A percentile compares a stretch with the other conserved stretches of the same genome.
Conservation (phyloP, 768 basidiomycete species). For the Rhodocollybia butyracea region DNA sequence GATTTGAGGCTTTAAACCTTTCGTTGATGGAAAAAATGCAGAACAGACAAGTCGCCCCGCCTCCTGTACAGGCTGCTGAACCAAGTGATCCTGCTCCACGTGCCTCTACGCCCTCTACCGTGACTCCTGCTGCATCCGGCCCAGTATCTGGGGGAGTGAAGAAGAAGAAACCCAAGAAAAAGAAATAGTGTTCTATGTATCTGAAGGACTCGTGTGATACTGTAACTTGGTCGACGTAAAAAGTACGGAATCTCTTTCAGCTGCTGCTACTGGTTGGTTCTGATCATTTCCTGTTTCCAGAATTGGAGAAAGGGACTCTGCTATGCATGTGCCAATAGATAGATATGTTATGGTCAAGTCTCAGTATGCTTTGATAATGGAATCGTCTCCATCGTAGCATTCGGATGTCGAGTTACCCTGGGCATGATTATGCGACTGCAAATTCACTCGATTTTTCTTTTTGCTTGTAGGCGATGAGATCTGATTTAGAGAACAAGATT, state of each 20-base stretch:
- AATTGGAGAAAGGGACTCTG: too few species aligned
- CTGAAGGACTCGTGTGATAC: neutral
- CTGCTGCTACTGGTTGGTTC: neutral
- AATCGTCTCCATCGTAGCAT: too few species aligned
- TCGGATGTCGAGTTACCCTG: too few species aligned
- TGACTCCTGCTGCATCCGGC: constrained; percentile 12
- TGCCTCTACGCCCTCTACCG: constrained; percentile 9
- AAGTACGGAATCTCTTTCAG: neutral
- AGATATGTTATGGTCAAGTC: too few species aligned
- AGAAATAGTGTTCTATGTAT: too few species aligned
- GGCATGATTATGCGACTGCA: too few species aligned
- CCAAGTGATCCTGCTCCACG: constrained; percentile 12
- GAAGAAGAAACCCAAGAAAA: constrained; percentile 85
- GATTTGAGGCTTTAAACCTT: constrained; percentile 90
- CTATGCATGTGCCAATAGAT: too few species aligned
- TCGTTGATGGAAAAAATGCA: constrained; percentile 86
- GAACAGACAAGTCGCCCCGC: constrained; percentile 44
- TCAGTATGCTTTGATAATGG: too few species aligned
- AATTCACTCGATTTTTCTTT: too few species aligned
- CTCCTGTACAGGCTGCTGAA: constrained; percentile 19
- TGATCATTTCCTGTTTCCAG: too few species aligned
- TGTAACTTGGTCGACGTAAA: neutral
- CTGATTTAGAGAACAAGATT: too few species aligned
- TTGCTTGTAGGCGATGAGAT: too few species aligned
- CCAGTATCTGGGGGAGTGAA: constrained; percentile 55